These are phyloP conservation scores for Xylaria nigripes DNA, from an alignment of 495 filamentous ascomycete genomes.

Conservation along the genomic window DNA sequence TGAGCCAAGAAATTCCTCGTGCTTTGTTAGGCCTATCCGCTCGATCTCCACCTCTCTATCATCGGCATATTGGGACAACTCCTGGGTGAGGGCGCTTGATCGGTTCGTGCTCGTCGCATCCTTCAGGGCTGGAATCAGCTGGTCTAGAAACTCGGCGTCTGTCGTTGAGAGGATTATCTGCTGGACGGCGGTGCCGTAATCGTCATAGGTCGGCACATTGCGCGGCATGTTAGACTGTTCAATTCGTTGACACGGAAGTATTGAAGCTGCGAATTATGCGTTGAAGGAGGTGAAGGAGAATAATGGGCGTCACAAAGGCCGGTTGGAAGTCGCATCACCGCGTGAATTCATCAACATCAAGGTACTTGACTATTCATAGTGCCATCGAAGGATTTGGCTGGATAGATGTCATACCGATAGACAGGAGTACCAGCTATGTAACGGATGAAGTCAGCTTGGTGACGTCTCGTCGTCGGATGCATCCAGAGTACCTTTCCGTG, in stretches of 20 bases:
- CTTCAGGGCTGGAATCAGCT: conserved; percentile 84
- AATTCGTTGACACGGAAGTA: not conserved
- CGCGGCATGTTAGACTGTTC: conserved; percentile 32
- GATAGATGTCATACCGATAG: too few relatives aligned
- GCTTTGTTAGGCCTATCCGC: conserved; percentile 86
- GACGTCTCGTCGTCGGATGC: not conserved
- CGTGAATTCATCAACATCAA: not conserved
- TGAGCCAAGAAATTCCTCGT: conserved; percentile 90
- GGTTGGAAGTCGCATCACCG: not conserved
- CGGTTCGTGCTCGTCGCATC: conserved; percentile 75
- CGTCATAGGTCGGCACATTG: conserved; percentile 43
- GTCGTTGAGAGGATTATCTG: conserved; percentile 88
- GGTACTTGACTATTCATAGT: not conserved
- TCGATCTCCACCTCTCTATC: conserved; percentile 90
- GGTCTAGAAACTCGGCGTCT: conserved; percentile 89
- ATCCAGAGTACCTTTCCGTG: not conserved
- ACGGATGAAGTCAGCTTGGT: not conserved
- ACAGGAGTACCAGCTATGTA: not conserved
- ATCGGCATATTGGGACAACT: conserved; percentile 68
- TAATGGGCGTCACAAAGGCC: not conserved
- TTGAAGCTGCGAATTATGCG: not conserved
- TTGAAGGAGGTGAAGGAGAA: not conserved
- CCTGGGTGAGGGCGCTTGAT: conserved; percentile 64
- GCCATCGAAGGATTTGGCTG: too few relatives aligned
- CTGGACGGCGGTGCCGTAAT: conserved; percentile 46